Base-by-base conservation (phyloP, 2,329 filamentous ascomycete genomes). In the Orbilia blumenaviensis region DNA sequence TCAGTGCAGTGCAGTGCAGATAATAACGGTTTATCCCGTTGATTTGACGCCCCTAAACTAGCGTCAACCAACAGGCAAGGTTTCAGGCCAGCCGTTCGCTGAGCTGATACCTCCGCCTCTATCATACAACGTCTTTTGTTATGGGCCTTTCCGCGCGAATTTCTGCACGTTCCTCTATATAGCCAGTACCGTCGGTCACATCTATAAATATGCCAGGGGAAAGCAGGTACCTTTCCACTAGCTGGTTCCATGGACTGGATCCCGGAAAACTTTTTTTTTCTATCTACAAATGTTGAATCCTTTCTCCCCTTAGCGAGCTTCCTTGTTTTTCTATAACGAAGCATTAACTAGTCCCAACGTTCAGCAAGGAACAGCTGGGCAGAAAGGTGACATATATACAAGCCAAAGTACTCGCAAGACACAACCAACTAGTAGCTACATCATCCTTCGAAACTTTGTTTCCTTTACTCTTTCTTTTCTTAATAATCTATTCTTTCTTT, bases 71-170 rank as follows among this genome's bases (percentile, higher is more conserved):
- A 54, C 48, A 54, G 21, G 32, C 16, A 38, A 38, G 32, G 52
- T 56, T 32, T 38, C 52, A 56, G 52, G 9, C 29, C 29, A 25
- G 52, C 52, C 52, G 52, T 38, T 56, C 52, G 32, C 23, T 10
- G 29, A 9, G 48, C 52, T 56, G 52, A 56, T 56, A 21, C 2
- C 6, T 23, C 4, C n/a, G n/a, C n/a, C 7, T 34, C 2, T 54
- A n/a, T 34, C 38, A 56, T 38, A 38, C 29, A 23, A 56, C 32
- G 3, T 18, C 42, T 7, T 21, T 38, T 56, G 8, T n/a, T n/a
- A 56, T 56, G 52, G 52, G 16, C 52, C 52, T 56, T 56, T 56
- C 52, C 52, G 52, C 52, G 52, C 38, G 52, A 56, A 56, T 56
- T 56, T 38, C 32, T 25, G 3, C 16, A 38, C 18, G 16, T 46